Conservation (phyloP, 345 rosid species). For the Eucalyptus shirleyi region DNA sequence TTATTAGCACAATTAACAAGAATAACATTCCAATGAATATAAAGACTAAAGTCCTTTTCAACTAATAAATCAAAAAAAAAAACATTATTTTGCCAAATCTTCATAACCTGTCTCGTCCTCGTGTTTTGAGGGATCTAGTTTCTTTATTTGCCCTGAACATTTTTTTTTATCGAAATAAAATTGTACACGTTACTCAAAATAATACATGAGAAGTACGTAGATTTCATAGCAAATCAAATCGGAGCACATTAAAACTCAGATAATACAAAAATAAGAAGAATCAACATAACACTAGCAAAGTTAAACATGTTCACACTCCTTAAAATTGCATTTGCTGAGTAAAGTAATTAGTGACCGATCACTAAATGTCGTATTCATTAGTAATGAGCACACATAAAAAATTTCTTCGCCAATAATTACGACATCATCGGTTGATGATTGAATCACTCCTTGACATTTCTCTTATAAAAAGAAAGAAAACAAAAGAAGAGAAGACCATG, state of each 20-base stretch:
- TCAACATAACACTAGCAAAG: background rate
- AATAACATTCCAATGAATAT: background rate
- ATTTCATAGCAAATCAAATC: background rate
- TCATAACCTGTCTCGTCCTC: background rate
- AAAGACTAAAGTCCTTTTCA: background rate
- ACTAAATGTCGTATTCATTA: too few relatives aligned
- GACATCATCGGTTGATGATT: background rate
- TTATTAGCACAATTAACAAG: background rate
- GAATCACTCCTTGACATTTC: background rate
- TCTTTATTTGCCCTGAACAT: too few relatives aligned
- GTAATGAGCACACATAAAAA: background rate
- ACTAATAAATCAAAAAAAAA: too few relatives aligned
- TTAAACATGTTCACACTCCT: too few relatives aligned
- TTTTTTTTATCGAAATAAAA: too few relatives aligned
- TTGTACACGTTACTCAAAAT: too few relatives aligned
- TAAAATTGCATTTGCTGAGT: background rate
- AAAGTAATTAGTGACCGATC: too few relatives aligned
- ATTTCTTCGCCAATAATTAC: background rate
- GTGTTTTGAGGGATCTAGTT: background rate
- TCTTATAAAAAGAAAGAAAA: background rate
- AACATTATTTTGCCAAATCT: background rate
- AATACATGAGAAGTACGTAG: background rate
- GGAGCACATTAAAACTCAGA: background rate
- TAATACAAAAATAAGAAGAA: background rate
- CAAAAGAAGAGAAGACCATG: background rate